phyloP scores from a whole-genome alignment of 495 filamentous ascomycete species.

The Clohesyomyces aquaticus region DNA sequence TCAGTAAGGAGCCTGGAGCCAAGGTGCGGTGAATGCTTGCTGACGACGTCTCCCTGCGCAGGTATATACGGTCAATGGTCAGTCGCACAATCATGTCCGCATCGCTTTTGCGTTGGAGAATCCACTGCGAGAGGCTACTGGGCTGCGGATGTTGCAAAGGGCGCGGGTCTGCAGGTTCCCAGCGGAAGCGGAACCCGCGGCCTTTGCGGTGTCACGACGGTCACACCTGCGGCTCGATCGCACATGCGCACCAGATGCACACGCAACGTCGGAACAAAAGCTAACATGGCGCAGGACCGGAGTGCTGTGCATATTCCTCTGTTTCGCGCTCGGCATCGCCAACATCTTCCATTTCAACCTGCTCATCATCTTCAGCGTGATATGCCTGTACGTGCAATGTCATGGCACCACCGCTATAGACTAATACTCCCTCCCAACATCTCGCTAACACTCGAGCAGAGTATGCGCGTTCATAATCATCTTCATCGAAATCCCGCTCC shows the following conservation, averaged over 20 bases:
- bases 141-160: not conserved
- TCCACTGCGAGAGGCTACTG: not conserved
- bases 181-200: not conserved
- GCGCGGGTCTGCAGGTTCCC: not conserved
- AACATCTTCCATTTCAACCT: conserved; percentile 73
- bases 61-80: conserved; percentile 99
- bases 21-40: conserved; percentile 15
- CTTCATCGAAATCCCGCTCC: conserved; percentile 95
- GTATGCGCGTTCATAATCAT: conserved; percentile 81
- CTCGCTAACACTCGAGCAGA: conserved; percentile 51
- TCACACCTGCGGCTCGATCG: not conserved
- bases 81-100: conserved; percentile 46
- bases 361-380: conserved; percentile 70
- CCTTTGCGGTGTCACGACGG: not conserved
- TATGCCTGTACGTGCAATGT: conserved; percentile 80
- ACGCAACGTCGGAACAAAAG: not conserved
- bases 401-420: too few relatives aligned
- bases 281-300: conserved; percentile 70
- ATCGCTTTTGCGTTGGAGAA: not conserved
- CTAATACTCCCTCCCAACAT: not conserved
- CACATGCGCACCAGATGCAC: not conserved
- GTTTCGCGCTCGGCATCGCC: conserved; percentile 91
- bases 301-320: conserved; percentile 90
- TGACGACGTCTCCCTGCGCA: conserved; percentile 50
- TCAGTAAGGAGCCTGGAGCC: conserved; percentile 70